Evolutionary conservation across 2,329 filamentous ascomycete species (phyloP).

Genomic region (Pseudocercospora fijiensis): DNA sequence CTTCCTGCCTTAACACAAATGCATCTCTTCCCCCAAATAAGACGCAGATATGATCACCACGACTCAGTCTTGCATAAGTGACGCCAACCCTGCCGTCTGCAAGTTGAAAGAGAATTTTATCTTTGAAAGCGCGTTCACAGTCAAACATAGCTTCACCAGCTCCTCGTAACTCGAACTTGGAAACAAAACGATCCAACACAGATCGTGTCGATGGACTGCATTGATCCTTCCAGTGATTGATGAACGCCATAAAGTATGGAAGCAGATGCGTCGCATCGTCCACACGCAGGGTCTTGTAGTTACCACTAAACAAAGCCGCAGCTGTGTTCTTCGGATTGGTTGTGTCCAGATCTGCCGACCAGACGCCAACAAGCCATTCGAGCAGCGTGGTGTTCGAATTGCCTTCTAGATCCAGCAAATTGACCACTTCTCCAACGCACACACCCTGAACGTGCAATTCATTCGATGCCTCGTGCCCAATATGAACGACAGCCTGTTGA

Average conservation of each 20-base stretch:
- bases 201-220: background rate
- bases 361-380: background rate
- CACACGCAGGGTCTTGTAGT: background rate
- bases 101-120: background rate
- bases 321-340: background rate
- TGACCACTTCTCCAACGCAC: background rate
- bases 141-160: background rate
- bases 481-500: background rate
- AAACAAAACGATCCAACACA: background rate
- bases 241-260: background rate
- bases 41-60: constrained; percentile 1
- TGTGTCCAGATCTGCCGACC: background rate
- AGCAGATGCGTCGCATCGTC: background rate
- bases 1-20: background rate
- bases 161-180: background rate
- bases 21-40: background rate
- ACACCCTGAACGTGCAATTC: background rate
- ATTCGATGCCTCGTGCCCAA: background rate
- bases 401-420: background rate
- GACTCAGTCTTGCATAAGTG: background rate
- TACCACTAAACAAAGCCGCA: background rate
- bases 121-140: background rate
- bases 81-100: background rate
- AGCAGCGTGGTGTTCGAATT: background rate
- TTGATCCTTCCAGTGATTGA: background rate